Evolutionary conservation across 176 grass and related monocot genomes (phyloP).

Genomic region (Hyparrhenia diplandra): DNA sequence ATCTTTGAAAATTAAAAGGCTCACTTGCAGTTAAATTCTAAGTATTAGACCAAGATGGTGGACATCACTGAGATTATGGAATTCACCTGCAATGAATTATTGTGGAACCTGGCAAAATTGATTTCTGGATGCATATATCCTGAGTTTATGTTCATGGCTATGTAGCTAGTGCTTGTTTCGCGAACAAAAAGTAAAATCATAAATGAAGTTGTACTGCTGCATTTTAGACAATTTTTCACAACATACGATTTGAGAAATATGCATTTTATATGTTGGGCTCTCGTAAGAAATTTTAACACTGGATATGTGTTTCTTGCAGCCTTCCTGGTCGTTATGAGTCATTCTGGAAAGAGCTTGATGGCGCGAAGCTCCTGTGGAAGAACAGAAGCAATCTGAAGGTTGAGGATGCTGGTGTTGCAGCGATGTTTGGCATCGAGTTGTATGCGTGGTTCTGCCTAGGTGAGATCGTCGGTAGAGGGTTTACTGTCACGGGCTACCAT

Average conservation of each 20-base stretch:
- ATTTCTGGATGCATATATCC: background rate
- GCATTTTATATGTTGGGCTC: background rate
- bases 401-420: constrained; percentile 67
- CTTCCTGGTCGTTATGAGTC: constrained; percentile 64
- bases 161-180: background rate
- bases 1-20: background rate
- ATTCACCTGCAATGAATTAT: background rate
- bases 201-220: background rate
- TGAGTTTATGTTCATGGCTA: background rate
- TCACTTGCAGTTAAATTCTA: background rate
- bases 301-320: constrained; percentile 31
- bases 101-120: background rate
- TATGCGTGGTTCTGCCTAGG: constrained; percentile 78
- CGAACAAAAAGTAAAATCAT: background rate
- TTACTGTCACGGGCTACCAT: constrained; percentile 80
- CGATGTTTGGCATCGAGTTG: constrained; percentile 80
- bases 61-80: background rate
- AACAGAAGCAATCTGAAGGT: constrained; percentile 55
- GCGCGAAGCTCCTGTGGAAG: constrained; percentile 56
- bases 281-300: background rate
- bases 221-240: background rate
- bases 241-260: background rate
- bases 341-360: constrained; percentile 82
- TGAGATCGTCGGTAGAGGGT: constrained; percentile 79
- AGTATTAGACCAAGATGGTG: background rate